These are phyloP conservation scores for Dothideomycetidae sp. DNA, from an alignment of 2,329 filamentous ascomycete genomes.

Conservation along the genomic window DNA sequence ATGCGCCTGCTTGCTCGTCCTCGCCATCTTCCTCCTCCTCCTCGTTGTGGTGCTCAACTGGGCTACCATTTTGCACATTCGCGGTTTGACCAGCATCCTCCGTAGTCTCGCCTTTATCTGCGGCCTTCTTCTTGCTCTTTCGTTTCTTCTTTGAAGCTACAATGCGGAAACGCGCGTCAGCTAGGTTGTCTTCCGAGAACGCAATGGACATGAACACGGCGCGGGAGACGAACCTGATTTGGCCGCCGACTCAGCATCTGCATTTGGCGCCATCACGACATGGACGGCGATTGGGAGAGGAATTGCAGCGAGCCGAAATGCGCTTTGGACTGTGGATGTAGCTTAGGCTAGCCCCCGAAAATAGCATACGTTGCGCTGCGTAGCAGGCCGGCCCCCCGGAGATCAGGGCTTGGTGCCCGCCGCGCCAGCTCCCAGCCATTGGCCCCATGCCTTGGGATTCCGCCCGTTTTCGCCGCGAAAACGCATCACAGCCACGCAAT, in stretches of 20 bases:
- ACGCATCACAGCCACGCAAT: no score
- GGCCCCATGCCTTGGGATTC: no score
- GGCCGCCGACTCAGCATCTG: constrained; percentile 10
- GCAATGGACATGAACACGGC: no score
- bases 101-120: constrained; percentile 29
- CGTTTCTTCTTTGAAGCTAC: constrained; percentile 40
- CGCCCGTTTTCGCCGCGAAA: no score
- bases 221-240: constrained; percentile 12
- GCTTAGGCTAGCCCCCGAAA: not conserved
- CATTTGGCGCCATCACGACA: constrained; percentile 11
- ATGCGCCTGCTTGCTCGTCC: constrained; percentile 19
- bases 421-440: no score
- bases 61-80: constrained; percentile 18
- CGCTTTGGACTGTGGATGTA: no score
- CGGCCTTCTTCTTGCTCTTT: constrained; percentile 43
- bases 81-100: constrained; percentile 21
- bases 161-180: constrained; percentile 13
- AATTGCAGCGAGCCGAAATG: constrained; percentile 3
- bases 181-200: constrained; percentile 2
- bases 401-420: no score
- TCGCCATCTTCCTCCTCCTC: constrained; percentile 29
- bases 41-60: constrained; percentile 24
- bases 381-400: no score
- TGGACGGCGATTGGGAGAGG: constrained; percentile 3
- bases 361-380: not conserved